These are phyloP conservation scores for Elsinoe perseae DNA, from an alignment of 2,329 filamentous ascomycete genomes.

Conservation along the genomic window DNA sequence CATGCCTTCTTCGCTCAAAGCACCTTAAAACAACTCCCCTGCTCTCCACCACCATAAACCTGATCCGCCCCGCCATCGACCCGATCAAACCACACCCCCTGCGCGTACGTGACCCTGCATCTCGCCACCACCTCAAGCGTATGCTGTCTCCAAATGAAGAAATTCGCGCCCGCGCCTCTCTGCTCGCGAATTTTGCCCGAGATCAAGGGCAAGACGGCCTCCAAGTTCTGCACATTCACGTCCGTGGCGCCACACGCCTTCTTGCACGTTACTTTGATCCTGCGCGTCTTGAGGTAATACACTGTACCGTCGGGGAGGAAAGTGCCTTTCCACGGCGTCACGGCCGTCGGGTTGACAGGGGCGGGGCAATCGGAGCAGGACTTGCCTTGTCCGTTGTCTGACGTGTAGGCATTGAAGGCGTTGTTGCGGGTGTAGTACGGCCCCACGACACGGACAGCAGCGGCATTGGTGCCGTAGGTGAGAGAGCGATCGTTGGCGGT, in stretches of 20 bases:
- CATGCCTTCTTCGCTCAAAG: not conserved
- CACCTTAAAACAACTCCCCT: not conserved
- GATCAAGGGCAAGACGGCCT: not conserved
- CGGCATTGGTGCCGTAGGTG: not conserved
- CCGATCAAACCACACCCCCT: not conserved
- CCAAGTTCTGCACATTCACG: not conserved
- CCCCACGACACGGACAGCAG: not conserved
- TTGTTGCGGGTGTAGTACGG: slow-evolving; percentile 2
- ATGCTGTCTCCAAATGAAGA: not conserved
- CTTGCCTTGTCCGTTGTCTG: slow-evolving; percentile 3
- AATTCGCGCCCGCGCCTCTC: slow-evolving; percentile 1
- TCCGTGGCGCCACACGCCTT: not conserved
- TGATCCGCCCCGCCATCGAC: slow-evolving; percentile 2
- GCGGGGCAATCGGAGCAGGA: not conserved
- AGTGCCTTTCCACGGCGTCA: not conserved
- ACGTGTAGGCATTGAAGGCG: not conserved
- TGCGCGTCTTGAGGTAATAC: not conserved
- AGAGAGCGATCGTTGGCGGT: not conserved
- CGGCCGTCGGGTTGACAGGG: not conserved
- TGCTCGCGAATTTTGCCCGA: not conserved
- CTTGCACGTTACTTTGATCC: not conserved
- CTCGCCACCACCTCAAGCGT: not conserved
- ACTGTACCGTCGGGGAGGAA: not conserved
- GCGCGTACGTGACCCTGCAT: slow-evolving; percentile 3
- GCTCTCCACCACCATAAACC: not conserved